These are phyloP conservation scores for Cercospora canescens DNA, from an alignment of 2,329 filamentous ascomycete genomes.

Conservation along the genomic window DNA sequence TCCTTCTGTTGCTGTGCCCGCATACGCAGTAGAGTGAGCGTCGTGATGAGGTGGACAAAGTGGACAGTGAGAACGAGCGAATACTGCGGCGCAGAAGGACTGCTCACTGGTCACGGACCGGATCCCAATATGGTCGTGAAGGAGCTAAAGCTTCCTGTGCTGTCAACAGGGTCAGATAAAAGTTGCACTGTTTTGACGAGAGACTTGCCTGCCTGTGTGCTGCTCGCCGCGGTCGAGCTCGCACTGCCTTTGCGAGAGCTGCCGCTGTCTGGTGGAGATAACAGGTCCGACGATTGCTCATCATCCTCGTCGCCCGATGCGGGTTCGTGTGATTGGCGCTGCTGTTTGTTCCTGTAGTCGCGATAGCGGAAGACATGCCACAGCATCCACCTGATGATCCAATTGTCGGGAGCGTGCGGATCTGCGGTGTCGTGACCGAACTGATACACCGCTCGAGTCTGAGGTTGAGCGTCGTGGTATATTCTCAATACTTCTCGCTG, in stretches of 20 bases:
- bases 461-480: constrained; percentile 37
- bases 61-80: background rate
- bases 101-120: constrained; percentile 14
- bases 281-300: background rate
- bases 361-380: constrained; percentile 52
- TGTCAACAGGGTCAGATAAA: background rate
- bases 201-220: constrained; percentile 3
- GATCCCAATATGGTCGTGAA: constrained; percentile 19
- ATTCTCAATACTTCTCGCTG: constrained; percentile 43
- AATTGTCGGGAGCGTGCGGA: constrained; percentile 45
- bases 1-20: background rate
- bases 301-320: constrained; percentile 3
- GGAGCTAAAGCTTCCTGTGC: background rate
- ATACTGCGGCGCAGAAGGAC: background rate
- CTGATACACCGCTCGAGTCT: constrained; percentile 43
- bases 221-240: constrained; percentile 3
- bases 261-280: constrained; percentile 1
- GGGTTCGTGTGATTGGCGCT: constrained; percentile 12
- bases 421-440: constrained; percentile 39
- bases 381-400: constrained; percentile 51
- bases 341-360: constrained; percentile 40
- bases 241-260: constrained; percentile 6
- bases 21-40: background rate
- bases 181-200: background rate
- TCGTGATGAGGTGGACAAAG: background rate